Conservation (phyloP, 2,329 filamentous ascomycete species). For the Cladosporium sp. region DNA sequence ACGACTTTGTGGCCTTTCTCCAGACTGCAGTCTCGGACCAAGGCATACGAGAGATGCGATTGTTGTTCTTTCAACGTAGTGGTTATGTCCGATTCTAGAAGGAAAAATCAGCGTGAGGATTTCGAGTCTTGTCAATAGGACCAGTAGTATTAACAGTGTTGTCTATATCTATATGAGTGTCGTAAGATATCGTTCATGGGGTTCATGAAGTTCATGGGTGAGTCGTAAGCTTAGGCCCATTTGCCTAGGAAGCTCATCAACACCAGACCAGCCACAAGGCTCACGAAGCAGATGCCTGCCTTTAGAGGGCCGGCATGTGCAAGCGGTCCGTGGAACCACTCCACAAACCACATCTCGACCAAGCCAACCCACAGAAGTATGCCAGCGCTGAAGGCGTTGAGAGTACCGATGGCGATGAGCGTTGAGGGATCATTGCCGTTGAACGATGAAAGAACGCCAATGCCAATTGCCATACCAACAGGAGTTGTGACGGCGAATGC, state of each 20-base stretch:
- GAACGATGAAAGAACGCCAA: slow-evolving; percentile 68
- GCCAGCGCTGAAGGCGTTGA: slow-evolving; percentile 72
- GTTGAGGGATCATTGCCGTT: slow-evolving; percentile 72
- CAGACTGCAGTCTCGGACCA: not conserved
- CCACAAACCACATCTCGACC: slow-evolving; percentile 76
- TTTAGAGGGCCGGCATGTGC: slow-evolving; percentile 49
- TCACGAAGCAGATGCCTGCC: slow-evolving; percentile 52
- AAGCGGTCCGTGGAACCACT: slow-evolving; percentile 62
- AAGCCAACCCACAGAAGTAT: slow-evolving; percentile 78
- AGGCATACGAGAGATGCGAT: not conserved
- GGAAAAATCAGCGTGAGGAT: not conserved
- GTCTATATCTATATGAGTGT: slow-evolving; percentile 3
- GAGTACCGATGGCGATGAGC: slow-evolving; percentile 69
- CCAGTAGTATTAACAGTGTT: not conserved
- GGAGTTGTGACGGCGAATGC: slow-evolving; percentile 72
- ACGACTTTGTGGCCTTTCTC: not conserved
- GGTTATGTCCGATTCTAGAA: not conserved
- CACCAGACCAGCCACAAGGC: slow-evolving; percentile 61
- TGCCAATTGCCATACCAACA: slow-evolving; percentile 77
- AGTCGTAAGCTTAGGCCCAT: slow-evolving; percentile 60
- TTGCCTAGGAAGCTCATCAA: slow-evolving; percentile 74
- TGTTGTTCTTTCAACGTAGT: not conserved
- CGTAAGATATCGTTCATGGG: not conserved
- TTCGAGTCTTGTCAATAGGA: not conserved
- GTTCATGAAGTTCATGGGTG: not conserved